Evolutionary conservation across 441 rosid species (phyloP).

Genomic region (Aleurites moluccanus): DNA sequence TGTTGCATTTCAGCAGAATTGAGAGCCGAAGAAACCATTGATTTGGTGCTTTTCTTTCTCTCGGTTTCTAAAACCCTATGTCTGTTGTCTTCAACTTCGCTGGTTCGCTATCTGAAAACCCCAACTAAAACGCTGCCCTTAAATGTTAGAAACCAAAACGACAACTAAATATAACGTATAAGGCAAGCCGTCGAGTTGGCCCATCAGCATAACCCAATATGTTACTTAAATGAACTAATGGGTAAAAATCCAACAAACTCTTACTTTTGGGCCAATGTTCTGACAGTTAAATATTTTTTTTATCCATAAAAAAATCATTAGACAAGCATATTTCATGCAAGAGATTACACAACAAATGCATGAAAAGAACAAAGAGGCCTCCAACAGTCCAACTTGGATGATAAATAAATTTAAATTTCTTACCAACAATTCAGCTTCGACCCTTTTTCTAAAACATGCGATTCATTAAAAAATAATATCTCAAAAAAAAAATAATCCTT

Average conservation of each 20-base stretch:
- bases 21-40: constrained; percentile 58
- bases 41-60: not conserved
- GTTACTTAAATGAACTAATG: not conserved
- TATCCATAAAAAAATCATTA: too few relatives aligned
- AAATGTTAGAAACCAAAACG: not conserved
- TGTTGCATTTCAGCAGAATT: constrained; percentile 58
- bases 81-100: not conserved
- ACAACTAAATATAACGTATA: not conserved
- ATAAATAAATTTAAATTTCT: too few relatives aligned
- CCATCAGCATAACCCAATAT: not conserved
- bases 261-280: too few relatives aligned
- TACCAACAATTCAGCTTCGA: too few relatives aligned
- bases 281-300: not conserved
- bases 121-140: not conserved
- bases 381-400: too few relatives aligned
- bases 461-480: too few relatives aligned
- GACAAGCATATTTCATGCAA: too few relatives aligned
- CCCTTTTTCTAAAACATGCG: too few relatives aligned
- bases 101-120: constrained; percentile 6
- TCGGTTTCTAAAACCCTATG: not conserved
- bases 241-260: not conserved
- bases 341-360: too few relatives aligned
- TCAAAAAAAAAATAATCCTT: too few relatives aligned
- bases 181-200: not conserved
- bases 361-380: too few relatives aligned